These are phyloP conservation scores for Eutypa lata DNA, from an alignment of 2,329 filamentous ascomycete species.

Conservation along the genomic window DNA sequence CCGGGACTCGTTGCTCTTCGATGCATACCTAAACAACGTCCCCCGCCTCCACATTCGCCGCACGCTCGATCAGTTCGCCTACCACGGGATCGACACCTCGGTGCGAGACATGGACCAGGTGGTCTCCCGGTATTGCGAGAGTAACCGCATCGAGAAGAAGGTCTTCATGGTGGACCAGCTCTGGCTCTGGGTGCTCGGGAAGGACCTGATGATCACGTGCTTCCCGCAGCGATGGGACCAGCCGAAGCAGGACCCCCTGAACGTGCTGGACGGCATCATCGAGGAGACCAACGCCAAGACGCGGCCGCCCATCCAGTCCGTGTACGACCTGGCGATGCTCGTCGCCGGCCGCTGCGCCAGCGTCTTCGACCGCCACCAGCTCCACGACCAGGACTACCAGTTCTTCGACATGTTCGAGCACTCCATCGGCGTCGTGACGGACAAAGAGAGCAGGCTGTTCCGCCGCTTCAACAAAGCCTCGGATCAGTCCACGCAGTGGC, in stretches of 20 bases:
- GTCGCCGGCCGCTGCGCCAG: slow-evolving; percentile 60
- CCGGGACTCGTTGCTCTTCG: slow-evolving; percentile 43
- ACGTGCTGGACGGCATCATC: slow-evolving; percentile 61
- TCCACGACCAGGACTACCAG: slow-evolving; percentile 58
- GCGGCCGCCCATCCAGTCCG: slow-evolving; percentile 53
- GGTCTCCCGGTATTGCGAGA: slow-evolving; percentile 54
- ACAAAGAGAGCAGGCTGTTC: slow-evolving; percentile 57
- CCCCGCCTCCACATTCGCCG: slow-evolving; percentile 56
- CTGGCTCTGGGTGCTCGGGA: slow-evolving; percentile 61
- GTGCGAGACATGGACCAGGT: slow-evolving; percentile 61
- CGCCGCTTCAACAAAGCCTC: slow-evolving; percentile 57
- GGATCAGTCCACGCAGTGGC: slow-evolving; percentile 50
- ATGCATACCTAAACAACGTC: slow-evolving; percentile 43
- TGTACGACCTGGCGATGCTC: slow-evolving; percentile 61
- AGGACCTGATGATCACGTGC: slow-evolving; percentile 56
- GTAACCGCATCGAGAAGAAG: slow-evolving; percentile 44
- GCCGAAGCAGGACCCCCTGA: slow-evolving; percentile 59
- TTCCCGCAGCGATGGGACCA: slow-evolving; percentile 59
- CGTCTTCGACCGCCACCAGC: slow-evolving; percentile 56
- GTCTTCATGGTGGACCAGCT: slow-evolving; percentile 69
- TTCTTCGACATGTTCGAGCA: slow-evolving; percentile 67
- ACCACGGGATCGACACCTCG: slow-evolving; percentile 60
- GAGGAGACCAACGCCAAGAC: slow-evolving; percentile 65
- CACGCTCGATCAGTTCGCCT: slow-evolving; percentile 65
- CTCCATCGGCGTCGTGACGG: slow-evolving; percentile 54